A percentile compares a stretch with the other conserved stretches of the same genome.
Evolutionary conservation across 257 asterid species (phyloP).

Genomic region (Solanum etuberosum): DNA sequence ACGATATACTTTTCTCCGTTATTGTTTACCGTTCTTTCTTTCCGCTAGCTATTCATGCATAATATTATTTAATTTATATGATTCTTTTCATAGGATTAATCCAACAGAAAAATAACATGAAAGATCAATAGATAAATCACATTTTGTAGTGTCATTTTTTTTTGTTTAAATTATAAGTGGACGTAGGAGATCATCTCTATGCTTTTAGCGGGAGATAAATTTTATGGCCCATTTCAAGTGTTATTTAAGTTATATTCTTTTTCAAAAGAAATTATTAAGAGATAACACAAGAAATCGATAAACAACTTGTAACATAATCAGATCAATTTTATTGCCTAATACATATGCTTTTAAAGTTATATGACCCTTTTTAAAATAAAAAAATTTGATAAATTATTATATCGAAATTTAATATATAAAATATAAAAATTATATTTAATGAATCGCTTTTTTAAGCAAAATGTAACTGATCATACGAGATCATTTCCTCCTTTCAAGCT

Average conservation of each 20-base stretch:
- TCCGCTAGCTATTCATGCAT: not conserved
- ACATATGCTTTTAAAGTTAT: not conserved
- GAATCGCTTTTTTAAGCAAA: too few relatives aligned
- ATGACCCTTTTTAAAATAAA: not conserved
- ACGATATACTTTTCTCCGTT: not conserved
- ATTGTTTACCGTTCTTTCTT: not conserved
- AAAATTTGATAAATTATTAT: too few relatives aligned
- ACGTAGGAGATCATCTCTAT: not conserved
- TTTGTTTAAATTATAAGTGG: not conserved
- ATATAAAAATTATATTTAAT: too few relatives aligned
- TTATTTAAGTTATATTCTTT: not conserved
- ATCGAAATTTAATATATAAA: too few relatives aligned
- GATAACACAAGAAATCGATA: not conserved
- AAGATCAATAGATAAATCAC: not conserved
- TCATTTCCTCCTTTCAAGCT: too few relatives aligned
- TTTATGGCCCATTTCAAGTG: not conserved
- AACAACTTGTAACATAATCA: too few relatives aligned
- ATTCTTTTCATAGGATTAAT: not conserved
- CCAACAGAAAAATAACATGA: too few relatives aligned
- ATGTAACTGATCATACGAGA: too few relatives aligned
- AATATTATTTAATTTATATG: not conserved
- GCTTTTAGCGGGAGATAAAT: not conserved
- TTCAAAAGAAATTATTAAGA: not conserved
- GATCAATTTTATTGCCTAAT: not conserved
- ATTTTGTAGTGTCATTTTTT: not conserved